Evolutionary conservation across 2,329 filamentous ascomycete genomes (phyloP).

Genomic region (Arthrobotrys musiformis): DNA sequence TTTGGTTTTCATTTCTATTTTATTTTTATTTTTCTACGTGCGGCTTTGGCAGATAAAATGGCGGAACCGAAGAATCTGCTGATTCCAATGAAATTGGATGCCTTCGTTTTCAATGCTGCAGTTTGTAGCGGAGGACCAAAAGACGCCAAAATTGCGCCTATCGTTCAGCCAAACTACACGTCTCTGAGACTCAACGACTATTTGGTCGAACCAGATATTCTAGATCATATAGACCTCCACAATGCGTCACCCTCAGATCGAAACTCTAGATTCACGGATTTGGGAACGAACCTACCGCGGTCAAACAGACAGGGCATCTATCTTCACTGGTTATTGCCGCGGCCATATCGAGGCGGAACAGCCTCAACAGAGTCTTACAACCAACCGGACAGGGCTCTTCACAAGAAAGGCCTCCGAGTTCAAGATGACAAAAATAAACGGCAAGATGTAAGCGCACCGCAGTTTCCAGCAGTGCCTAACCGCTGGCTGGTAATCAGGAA

Average conservation of each 20-base stretch:
- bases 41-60: background rate
- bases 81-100: slow-evolving; percentile 57
- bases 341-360: slow-evolving; percentile 59
- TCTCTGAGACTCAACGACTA: slow-evolving; percentile 63
- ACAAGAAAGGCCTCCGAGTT: background rate
- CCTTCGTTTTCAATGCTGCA: slow-evolving; percentile 60
- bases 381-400: background rate
- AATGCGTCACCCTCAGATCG: slow-evolving; percentile 59
- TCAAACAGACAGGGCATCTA: slow-evolving; percentile 63
- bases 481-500: slow-evolving; percentile 63
- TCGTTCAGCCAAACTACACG: slow-evolving; percentile 66
- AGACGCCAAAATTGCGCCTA: slow-evolving; percentile 62
- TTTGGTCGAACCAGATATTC: slow-evolving; percentile 63
- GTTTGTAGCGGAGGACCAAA: slow-evolving; percentile 58
- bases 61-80: background rate
- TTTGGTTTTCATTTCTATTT: no score
- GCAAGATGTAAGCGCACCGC: background rate
- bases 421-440: background rate
- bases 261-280: slow-evolving; percentile 63
- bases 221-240: slow-evolving; percentile 63
- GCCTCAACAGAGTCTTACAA: background rate
- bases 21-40: no score
- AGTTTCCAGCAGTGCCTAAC: slow-evolving; percentile 59
- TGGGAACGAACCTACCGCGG: slow-evolving; percentile 59
- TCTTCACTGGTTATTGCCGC: slow-evolving; percentile 64